Conservation (phyloP, 805 yeast species). For the Candida pseudoglaebosa region DNA sequence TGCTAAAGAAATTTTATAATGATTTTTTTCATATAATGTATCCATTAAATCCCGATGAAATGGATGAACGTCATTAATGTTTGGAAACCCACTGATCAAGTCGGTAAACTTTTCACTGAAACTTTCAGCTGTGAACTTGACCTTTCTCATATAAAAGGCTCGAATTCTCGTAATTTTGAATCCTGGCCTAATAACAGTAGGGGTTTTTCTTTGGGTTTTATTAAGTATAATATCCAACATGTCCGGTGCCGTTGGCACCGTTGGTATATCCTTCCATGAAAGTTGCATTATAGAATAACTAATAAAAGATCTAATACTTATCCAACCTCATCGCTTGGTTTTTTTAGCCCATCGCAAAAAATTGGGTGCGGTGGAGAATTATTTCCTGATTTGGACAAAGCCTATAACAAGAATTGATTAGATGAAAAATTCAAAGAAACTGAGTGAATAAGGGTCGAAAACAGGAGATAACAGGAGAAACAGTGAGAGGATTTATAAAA, state of each 20-base stretch:
- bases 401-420: no score
- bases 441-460: no score
- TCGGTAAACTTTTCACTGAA: slow-evolving; percentile 90
- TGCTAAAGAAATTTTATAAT: slow-evolving; percentile 93
- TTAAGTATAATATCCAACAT: slow-evolving; percentile 93
- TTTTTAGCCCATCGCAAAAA: slow-evolving; percentile 5
- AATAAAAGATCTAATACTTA: background rate
- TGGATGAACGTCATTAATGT: slow-evolving; percentile 96
- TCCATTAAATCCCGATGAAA: slow-evolving; percentile 98
- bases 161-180: slow-evolving; percentile 94
- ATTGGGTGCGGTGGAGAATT: slow-evolving; percentile 3
- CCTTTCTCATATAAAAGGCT: slow-evolving; percentile 97
- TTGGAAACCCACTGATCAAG: slow-evolving; percentile 84
- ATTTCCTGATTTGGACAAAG: slow-evolving; percentile 4
- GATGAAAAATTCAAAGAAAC: no score
- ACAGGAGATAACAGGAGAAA: background rate
- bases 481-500: background rate
- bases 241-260: slow-evolving; percentile 89
- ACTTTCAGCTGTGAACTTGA: slow-evolving; percentile 93
- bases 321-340: slow-evolving; percentile 1
- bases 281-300: slow-evolving; percentile 67
- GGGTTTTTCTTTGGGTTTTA: slow-evolving; percentile 97
- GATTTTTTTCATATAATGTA: slow-evolving; percentile 96
- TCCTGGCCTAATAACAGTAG: slow-evolving; percentile 97
- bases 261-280: slow-evolving; percentile 97